phyloP scores from a whole-genome alignment of 2,329 filamentous ascomycete species.

The Neofusicoccum laricinum region DNA sequence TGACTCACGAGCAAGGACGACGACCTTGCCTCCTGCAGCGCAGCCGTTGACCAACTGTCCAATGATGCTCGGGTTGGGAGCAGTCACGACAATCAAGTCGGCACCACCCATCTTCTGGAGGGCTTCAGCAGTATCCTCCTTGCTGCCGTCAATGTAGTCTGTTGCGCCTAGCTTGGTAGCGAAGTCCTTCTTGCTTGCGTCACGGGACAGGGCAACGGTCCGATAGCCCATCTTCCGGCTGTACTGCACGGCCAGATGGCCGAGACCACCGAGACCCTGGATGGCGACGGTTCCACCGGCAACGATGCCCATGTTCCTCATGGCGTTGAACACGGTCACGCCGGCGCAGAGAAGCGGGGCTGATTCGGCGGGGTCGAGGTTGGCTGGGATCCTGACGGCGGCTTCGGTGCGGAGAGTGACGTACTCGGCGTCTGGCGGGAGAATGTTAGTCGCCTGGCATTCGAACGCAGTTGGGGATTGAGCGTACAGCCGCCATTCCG shows the following conservation, averaged over 20 bases:
- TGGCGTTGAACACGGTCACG: conserved; percentile 53
- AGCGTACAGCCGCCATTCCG: conserved; percentile 63
- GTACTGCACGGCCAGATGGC: conserved; percentile 55
- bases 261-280: conserved; percentile 53
- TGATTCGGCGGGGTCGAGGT: conserved; percentile 45
- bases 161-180: conserved; percentile 55
- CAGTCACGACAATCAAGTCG: conserved; percentile 60
- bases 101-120: conserved; percentile 61
- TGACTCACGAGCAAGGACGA: conserved; percentile 53
- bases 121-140: conserved; percentile 47
- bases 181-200: conserved; percentile 51
- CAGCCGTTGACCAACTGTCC: conserved; percentile 54
- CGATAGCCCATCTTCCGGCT: conserved; percentile 52
- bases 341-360: conserved; percentile 48
- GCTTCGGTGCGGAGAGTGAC: conserved; percentile 60
- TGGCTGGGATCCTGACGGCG: conserved; percentile 49
- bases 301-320: conserved; percentile 47
- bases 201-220: conserved; percentile 51
- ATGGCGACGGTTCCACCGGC: conserved; percentile 49
- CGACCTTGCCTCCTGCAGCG: conserved; percentile 54
- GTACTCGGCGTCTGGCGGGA: conserved; percentile 54
- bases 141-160: conserved; percentile 55
- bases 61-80: conserved; percentile 58
- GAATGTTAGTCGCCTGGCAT: too few relatives aligned
- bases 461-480: too few relatives aligned